These are phyloP conservation scores for Camelina laxa DNA, from an alignment of 345 rosid species.

Conservation along the genomic window DNA sequence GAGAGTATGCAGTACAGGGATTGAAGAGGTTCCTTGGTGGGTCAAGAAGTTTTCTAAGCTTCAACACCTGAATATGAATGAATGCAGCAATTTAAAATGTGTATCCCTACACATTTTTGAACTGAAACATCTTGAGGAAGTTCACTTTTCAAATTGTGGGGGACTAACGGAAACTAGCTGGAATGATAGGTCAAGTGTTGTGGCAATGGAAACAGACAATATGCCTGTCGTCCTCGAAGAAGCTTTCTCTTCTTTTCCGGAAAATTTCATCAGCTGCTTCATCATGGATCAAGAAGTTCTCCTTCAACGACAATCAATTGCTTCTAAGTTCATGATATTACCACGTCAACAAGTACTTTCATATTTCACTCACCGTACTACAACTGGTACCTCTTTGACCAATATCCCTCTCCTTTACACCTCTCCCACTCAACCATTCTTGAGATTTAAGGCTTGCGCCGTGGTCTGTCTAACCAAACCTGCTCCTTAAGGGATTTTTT, in stretches of 20 bases:
- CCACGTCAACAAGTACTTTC: conserved; percentile 3
- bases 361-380: conserved; percentile 5
- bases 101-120: not conserved
- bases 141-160: not conserved
- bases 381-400: not conserved
- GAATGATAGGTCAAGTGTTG: not conserved
- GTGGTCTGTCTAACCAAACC: not conserved
- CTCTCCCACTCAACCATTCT: not conserved
- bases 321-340: not conserved
- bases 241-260: too few species aligned
- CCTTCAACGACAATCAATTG: not conserved
- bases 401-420: not conserved
- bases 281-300: not conserved
- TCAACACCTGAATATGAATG: not conserved
- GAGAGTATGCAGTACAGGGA: not conserved
- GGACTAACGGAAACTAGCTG: not conserved
- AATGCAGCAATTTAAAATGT: not conserved
- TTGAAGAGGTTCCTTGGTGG: conserved; percentile 17
- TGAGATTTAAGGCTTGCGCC: not conserved
- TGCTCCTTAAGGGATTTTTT: too few species aligned
- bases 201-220: not conserved
- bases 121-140: not conserved
- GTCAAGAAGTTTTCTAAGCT: not conserved
- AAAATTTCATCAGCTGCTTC: not conserved
- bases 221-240: too few species aligned